These are phyloP conservation scores for Camelina neglecta DNA, from an alignment of 345 rosid genomes.

Conservation along the genomic window DNA sequence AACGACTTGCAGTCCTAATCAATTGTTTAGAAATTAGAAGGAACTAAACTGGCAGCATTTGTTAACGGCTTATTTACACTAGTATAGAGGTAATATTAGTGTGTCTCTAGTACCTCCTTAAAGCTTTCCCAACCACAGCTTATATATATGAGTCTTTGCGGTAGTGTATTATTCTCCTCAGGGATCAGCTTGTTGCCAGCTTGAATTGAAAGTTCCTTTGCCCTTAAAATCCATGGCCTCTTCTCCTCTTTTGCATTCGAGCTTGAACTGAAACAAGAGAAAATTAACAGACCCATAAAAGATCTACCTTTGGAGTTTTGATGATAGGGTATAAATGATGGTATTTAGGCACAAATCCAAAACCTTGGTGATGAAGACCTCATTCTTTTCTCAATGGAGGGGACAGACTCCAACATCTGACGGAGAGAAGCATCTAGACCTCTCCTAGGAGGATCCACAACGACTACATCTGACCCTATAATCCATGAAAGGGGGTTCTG, in stretches of 20 bases:
- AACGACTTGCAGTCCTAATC: conserved; percentile 79
- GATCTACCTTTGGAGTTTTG: conserved; percentile 9
- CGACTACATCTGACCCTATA: conserved; percentile 80
- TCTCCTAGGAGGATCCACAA: conserved; percentile 96
- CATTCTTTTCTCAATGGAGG: conserved; percentile 54
- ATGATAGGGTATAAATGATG: not conserved
- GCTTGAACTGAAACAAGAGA: conserved; percentile 49
- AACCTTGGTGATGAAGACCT: conserved; percentile 57
- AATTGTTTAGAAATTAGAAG: conserved; percentile 19
- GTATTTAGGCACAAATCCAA: not conserved
- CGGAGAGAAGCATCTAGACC: conserved; percentile 82
- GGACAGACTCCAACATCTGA: conserved; percentile 60
- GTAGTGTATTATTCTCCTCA: conserved; percentile 57
- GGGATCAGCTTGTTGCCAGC: conserved; percentile 54
- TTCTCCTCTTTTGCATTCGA: conserved; percentile 72
- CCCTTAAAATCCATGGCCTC: conserved; percentile 96
- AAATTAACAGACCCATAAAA: conserved; percentile 9
- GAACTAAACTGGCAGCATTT: conserved; percentile 13
- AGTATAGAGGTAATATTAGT: conserved; percentile 8
- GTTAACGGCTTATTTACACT: not conserved
- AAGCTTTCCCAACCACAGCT: conserved; percentile 99
- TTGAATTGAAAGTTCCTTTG: conserved; percentile 75
- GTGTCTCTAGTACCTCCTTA: conserved; percentile 65
- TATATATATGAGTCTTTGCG: conserved; percentile 87
- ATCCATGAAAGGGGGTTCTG: conserved; percentile 96